phyloP scores from a whole-genome alignment of 768 basidiomycete species.

The Mycena vitilis region DNA sequence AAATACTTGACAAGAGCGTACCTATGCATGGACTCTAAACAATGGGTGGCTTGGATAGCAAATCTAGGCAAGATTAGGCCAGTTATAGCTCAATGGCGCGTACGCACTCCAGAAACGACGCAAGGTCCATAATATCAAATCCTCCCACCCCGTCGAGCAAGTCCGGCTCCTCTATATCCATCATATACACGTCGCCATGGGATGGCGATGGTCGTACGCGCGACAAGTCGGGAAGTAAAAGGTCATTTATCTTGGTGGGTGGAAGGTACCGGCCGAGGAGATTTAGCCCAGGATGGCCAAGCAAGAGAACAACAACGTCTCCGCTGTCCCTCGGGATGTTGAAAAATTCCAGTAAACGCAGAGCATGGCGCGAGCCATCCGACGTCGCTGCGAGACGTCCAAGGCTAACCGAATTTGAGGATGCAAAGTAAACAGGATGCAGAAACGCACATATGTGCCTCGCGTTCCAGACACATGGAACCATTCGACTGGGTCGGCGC shows the following conservation, averaged over 20 bases:
- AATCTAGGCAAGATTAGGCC: conserved; percentile 57
- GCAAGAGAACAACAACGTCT: conserved; percentile 76
- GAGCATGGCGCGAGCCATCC: conserved; percentile 64
- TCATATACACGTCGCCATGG: conserved; percentile 65
- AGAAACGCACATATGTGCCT: conserved; percentile 72
- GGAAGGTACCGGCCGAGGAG: conserved; percentile 79
- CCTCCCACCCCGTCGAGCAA: conserved; percentile 65
- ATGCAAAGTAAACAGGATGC: conserved; percentile 1
- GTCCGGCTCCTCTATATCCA: conserved; percentile 58
- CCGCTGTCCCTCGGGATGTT: conserved; percentile 74
- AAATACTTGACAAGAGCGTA: conserved; percentile 8
- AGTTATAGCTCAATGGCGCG: background rate
- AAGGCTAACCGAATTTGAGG: conserved; percentile 50
- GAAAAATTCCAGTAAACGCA: conserved; percentile 73
- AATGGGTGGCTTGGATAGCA: conserved; percentile 79
- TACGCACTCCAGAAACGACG: conserved; percentile 77
- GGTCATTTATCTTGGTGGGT: conserved; percentile 71
- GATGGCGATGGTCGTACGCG: conserved; percentile 54
- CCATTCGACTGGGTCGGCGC: conserved; percentile 79
- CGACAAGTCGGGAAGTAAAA: conserved; percentile 68
- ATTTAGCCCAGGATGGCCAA: conserved; percentile 78
- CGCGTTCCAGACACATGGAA: conserved; percentile 77
- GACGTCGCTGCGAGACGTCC: conserved; percentile 59
- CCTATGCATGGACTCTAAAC: conserved; percentile 74
- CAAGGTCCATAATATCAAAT: conserved; percentile 81